Evolutionary conservation across 257 asterid species (phyloP).

Genomic region (Primulina huaijiensis): DNA sequence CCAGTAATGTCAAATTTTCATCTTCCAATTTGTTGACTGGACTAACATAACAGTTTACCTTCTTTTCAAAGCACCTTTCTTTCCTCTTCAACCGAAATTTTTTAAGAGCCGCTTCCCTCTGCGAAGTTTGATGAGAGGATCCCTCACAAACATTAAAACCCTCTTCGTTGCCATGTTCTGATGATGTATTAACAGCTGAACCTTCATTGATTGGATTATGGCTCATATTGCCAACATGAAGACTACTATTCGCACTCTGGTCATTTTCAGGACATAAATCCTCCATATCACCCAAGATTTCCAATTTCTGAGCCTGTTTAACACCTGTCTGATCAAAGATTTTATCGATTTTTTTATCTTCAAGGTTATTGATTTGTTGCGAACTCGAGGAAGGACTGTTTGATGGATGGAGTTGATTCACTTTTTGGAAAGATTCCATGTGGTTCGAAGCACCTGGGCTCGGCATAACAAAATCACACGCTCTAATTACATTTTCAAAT

Average conservation of each 20-base stretch:
- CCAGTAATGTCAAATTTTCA: neutral
- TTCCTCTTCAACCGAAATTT: constrained; percentile 53
- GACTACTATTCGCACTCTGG: constrained; percentile 36
- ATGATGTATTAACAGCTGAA: constrained; percentile 13
- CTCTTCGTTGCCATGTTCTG: constrained; percentile 32
- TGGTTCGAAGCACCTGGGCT: constrained; percentile 43
- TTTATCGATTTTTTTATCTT: constrained; percentile 24
- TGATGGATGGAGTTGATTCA: constrained; percentile 17
- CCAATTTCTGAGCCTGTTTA: constrained; percentile 25
- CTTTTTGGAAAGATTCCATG: constrained; percentile 19
- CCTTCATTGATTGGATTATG: constrained; percentile 21
- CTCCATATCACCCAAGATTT: constrained; percentile 25
- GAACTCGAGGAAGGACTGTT: constrained; percentile 33
- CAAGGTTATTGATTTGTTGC: constrained; percentile 30
- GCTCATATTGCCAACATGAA: constrained; percentile 29
- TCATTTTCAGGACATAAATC: constrained; percentile 40
- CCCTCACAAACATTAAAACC: constrained; percentile 26
- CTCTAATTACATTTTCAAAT: constrained; percentile 32
- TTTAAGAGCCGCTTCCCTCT: constrained; percentile 48
- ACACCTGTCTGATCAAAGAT: constrained; percentile 27
- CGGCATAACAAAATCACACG: constrained; percentile 22
- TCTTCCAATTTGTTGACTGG: neutral
- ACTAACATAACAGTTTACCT: constrained; percentile 29
- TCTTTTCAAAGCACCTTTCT: constrained; percentile 55
- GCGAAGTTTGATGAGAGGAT: constrained; percentile 29